Evolutionary conservation across 2,329 filamentous ascomycete species (phyloP), one percentile per base, ranked within the genome.

Genomic region (Arthrobotrys sinensis): DNA sequence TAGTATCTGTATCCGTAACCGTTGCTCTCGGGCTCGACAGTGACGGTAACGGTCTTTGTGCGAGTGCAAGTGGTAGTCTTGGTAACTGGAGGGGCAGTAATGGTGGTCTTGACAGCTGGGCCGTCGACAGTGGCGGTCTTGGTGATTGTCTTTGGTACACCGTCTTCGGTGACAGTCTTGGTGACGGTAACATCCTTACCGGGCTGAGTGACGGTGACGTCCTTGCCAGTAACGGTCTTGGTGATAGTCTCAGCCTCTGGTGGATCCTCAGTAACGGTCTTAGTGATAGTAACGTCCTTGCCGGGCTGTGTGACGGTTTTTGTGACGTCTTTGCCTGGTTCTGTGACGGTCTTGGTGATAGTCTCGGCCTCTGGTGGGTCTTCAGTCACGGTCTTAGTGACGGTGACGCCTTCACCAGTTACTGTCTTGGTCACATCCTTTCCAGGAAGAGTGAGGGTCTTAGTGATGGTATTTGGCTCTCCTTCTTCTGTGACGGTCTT

Each of bases 21-120:
- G 3, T 16, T 34, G 11, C 14, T 36, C 5, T 43, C 11, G n/a
- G n/a, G 12, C 40, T 16, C 52, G n/a, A 40, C 52, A 24, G 55
- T 60, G 12, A 60, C 55, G 16, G 16, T 24, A 14, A 34, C 53
- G 7, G 53, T n/a, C 28, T 55, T 55, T 14, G 52, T 55, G 52
- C 16, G 24, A 12, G 40, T 38, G 36, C 36, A 38, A 10, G 40
- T 45, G 11, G n/a, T 16, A 2, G 50, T 57, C 16, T 57, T 57
- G 16, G 34, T 57, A 11, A 57, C 36, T 40, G 53, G 53, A 24
- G 34, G 8, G 28, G 36, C 19, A 11, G 55, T 60, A 28, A 60
- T 10, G 8, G 55, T 57, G n/a, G 32, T 12, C 34, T 57, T 57
- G 32, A 38, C 21, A 40, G 52, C n/a, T 4, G 52, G 28, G 1